Base-by-base conservation (phyloP, 2,329 filamentous ascomycete species). In the Penicillium sp. region DNA sequence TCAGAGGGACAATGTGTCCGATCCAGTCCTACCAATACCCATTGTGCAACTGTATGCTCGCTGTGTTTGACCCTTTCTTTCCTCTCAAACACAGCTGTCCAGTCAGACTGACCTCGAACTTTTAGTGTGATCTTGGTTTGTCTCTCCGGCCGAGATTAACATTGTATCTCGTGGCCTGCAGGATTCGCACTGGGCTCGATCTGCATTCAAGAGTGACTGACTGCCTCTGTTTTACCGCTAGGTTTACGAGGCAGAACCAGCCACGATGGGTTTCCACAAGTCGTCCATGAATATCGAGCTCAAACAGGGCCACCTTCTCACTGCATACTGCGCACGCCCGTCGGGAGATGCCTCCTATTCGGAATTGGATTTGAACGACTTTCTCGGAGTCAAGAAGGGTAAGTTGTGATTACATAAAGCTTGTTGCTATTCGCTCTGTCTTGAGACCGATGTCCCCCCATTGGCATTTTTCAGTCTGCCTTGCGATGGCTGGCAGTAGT, bases 261-360 rank as follows among this genome's bases (percentile, higher is more conserved):
- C 40, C 57, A 59, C 45, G 6, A 68, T 69, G 67, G 63, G 66
- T 16, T 70, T 70, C 55, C 68, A 70, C 38, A 65, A 26, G 26
- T 60, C 68, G 26, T 65, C 67, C 10, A 65, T 58, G 60, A 51
- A 62, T 52, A 62, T 70, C 26, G 49, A 65, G 33, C 52, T 69
- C 42, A 68, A 62, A 46, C 52, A 67, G 22, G 51, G 62, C 3
- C 68, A 70, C 37, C n/a, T 69, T 49, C 62, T 70, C 14, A 58
- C 58, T 19, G 66, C 68, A 38, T 65, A 70, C 51, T 70, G 68
- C 25, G 43, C 58, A 10, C 59, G 61, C 4, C 64, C 58, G 3
- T 46, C 62, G 0, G 68, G 68, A 1, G 58, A 69, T 40, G 51
- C 65, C 1, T 51, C 7, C 5, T 69, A 69, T 26, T 69, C 68